These are phyloP conservation scores for Fusarium penzigii DNA, from an alignment of 2,329 filamentous ascomycete species.

Conservation along the genomic window DNA sequence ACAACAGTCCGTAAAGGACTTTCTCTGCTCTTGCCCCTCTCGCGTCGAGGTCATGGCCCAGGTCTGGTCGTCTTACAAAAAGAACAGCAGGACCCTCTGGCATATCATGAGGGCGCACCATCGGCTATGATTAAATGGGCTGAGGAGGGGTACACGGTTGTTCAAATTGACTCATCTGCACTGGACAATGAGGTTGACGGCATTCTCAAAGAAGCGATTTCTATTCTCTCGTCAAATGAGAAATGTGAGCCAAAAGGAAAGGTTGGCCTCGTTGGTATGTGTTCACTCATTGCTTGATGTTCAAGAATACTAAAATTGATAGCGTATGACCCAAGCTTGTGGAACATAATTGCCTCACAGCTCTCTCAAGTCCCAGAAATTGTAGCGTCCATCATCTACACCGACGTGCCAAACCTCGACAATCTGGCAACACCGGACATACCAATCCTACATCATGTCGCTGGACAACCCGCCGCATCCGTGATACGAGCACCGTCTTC, in stretches of 20 bases:
- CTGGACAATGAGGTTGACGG: constrained; percentile 8
- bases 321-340: constrained; percentile 22
- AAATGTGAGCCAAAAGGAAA: constrained; percentile 40
- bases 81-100: constrained; percentile 1
- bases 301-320: rapidly evolving
- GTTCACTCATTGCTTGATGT: rapidly evolving
- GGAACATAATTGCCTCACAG: constrained; percentile 21
- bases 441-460: constrained; percentile 21
- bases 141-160: constrained; percentile 68
- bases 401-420: constrained; percentile 1
- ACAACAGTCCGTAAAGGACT: constrained; percentile 18
- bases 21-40: constrained; percentile 34
- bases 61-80: constrained; percentile 34
- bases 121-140: constrained; percentile 67
- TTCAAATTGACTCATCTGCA: constrained; percentile 46
- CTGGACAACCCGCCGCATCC: constrained; percentile 9
- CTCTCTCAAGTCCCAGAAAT: constrained; percentile 23
- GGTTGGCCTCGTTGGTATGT: constrained; percentile 40
- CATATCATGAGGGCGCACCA: constrained; percentile 44
- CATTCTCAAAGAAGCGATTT: constrained; percentile 20
- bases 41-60: constrained; percentile 38
- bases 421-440: constrained; percentile 1
- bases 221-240: constrained; percentile 17
- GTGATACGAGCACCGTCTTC: neutral
- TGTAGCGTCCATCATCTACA: constrained; percentile 26